Base-by-base conservation (phyloP, 768 basidiomycete species). In the Boletales sp. region DNA sequence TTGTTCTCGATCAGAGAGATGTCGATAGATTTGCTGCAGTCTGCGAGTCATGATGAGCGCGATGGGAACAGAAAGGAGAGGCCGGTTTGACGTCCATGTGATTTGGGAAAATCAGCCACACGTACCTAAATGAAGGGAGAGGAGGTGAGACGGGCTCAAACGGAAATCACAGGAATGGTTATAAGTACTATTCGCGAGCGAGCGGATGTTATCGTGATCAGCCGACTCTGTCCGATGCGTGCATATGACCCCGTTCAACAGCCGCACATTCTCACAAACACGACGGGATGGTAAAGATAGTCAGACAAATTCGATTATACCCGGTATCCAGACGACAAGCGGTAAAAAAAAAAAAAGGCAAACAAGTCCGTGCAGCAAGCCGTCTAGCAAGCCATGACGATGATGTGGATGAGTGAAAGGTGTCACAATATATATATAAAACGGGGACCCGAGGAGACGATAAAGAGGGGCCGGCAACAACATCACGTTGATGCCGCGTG, bases 1-100 rank as follows among this genome's bases (percentile, higher is more conserved):
- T 36, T 51, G 65, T 57, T 61, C 21, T 21, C 21, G 57, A 53
- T 60, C 61, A 40, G 66, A 62, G 30, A 87, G 62, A 60, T 89
- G 86, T 49, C 72, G 71, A 46, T 74, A 64, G 41, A 88, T 57
- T 64, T 86, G 84, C 50, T 78, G 73, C 33, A 87, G 68, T 70
- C 87, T 84, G 64, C 65, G 62, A 30, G 78, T 67, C 83, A 83
- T 84, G 57, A 43, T 60, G 38, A 54, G 52, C 41, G 21, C 21
- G 21, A 19, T 41, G 14, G 28, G n/a, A 33, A 15, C 11, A 44
- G 19, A 18, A n/a, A 15, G 8, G 15, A 32, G n/a, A 25, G 5
- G 13, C 12, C 33, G 4, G 14, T 34, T 34, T 34, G 33, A 34
- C 33, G 9, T 4, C 4, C 60, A 62, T 63, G 60, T 61, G 60